Conservation (phyloP, 1,139 yeast species). For the Blastobotrys aristatus region DNA sequence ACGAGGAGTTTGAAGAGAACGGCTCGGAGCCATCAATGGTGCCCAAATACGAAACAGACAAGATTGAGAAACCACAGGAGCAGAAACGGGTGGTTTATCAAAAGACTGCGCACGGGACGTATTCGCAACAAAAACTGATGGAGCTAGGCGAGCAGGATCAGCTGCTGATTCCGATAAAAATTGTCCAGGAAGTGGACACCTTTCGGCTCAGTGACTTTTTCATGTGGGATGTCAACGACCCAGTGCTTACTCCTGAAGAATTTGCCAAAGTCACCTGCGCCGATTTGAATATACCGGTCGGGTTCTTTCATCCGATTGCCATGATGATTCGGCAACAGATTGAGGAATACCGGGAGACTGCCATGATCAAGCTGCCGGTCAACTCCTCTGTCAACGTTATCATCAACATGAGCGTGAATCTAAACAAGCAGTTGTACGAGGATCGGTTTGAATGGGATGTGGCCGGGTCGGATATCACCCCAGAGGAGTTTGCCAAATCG, state of each 20-base stretch:
- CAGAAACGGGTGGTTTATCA: not conserved
- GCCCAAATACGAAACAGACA: not conserved
- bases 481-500: constrained; percentile 75
- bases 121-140: constrained; percentile 33
- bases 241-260: constrained; percentile 68
- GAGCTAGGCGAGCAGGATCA: constrained; percentile 37
- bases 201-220: constrained; percentile 66
- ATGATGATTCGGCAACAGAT: constrained; percentile 73
- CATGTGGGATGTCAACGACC: constrained; percentile 85
- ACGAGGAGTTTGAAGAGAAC: constrained; percentile 52
- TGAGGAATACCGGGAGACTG: constrained; percentile 63
- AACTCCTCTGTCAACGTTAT: constrained; percentile 70
- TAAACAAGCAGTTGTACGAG: constrained; percentile 79
- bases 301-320: constrained; percentile 59
- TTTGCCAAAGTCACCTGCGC: constrained; percentile 75
- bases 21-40: not conserved
- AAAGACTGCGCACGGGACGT: constrained; percentile 28
- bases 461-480: constrained; percentile 54
- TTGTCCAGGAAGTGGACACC: constrained; percentile 63
- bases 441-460: constrained; percentile 97
- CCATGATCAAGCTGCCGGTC: constrained; percentile 58
- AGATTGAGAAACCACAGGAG: constrained; percentile 1
- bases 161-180: constrained; percentile 69
- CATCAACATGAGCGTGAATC: constrained; percentile 73
- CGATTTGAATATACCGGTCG: constrained; percentile 71